Base-by-base conservation (phyloP, 2,329 filamentous ascomycete genomes). In the Tetracladium maxilliforme region DNA sequence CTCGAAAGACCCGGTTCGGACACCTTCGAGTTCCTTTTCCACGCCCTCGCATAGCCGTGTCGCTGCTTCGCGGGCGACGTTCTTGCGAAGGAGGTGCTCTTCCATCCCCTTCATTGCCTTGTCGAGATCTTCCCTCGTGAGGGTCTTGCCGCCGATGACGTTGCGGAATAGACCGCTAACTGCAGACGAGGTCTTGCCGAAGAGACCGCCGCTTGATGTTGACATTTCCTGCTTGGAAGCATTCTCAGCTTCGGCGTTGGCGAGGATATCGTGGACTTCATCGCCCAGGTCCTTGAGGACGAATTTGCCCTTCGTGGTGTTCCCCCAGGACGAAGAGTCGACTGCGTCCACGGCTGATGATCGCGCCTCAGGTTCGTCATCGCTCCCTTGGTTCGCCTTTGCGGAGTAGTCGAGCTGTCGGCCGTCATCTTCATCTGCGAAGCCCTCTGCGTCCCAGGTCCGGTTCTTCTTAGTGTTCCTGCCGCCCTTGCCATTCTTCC, bases 101-200 rank as follows among this genome's bases (percentile, higher is more conserved):
- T 94, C 83, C 83, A 98, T 94, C 16, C 78, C 80, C 52, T 87
- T 90, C 56, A 98, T 74, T 3, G 90, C 81, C 48, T 92, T 92
- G 33, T 83, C 78, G 13, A 98, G 64, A 43, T 95, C 87, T 35
- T 79, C 70, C 47, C 84, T 81, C 2, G 83, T 92, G 42, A 98
- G 56, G 1, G 77, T 82, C 59, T 94, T 94, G 34, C 92, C 90
- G 27, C 90, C 90, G 1, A 98, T 78, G 19, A 98, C 78, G 45
- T 94, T 95, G 36, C 83, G 73, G 59, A 98, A 93, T 29, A 95
- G 68, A 11, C 83, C 81, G 27, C 81, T 75, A 34, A 95, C 79
- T 10, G 81, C 80, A 44, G 71, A 83, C 29, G 93, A 62, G 28
- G 84, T 72, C 5, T 82, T 74, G 15, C 78, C 79, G 9, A 94